phyloP scores from a whole-genome alignment of 192 early-diverging fungal species.

The Podila horticola region DNA sequence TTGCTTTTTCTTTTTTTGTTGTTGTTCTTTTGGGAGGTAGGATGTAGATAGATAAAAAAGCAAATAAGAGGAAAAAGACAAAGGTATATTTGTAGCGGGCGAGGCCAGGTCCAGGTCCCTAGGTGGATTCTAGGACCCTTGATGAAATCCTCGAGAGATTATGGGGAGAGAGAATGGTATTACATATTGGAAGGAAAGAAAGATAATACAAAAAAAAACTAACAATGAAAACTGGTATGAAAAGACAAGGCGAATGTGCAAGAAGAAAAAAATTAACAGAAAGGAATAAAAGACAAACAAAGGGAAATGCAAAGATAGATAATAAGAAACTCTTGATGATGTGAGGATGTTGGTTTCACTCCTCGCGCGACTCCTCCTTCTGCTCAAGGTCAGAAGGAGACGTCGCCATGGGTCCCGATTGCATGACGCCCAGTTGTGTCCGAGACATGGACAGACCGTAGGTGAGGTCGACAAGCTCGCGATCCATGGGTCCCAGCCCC shows the following conservation, averaged over 20 bases:
- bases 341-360: constrained; percentile 9
- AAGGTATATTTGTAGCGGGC: no score
- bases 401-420: constrained; percentile 4
- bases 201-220: not conserved
- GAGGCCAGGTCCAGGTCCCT: no score
- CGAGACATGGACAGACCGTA: constrained; percentile 41
- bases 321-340: constrained; percentile 1
- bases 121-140: no score
- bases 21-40: not conserved
- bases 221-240: constrained; percentile 1
- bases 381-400: constrained; percentile 13
- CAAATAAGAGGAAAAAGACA: no score
- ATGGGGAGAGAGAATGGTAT: not conserved
- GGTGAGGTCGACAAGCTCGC: constrained; percentile 38
- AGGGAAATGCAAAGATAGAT: constrained; percentile 3
- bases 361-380: constrained; percentile 44
- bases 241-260: not conserved
- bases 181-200: constrained; percentile 1
- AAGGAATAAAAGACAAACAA: not conserved
- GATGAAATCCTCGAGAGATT: no score
- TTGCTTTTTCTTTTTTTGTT: not conserved
- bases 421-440: constrained; percentile 42
- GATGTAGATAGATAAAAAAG: not conserved
- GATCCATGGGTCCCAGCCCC: constrained; percentile 33
- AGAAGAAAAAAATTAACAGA: not conserved